A percentile compares a stretch with the other conserved stretches of the same genome.
Conservation (phyloP, 371 early-diverging fungal genomes). For the Furculomyces boomerangus region DNA sequence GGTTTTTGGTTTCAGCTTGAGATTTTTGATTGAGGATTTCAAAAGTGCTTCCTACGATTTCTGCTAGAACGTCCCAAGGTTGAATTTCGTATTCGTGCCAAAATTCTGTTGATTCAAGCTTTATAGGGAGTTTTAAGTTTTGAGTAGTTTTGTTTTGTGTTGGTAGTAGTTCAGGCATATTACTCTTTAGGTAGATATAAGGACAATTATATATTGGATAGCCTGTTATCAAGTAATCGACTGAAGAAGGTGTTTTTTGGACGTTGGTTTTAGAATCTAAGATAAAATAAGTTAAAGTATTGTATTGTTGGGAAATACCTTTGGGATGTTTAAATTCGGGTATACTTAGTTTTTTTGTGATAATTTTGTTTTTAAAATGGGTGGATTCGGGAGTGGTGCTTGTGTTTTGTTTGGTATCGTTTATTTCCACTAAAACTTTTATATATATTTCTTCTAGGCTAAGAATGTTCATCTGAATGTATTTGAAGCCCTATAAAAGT, state of each 20-base stretch:
- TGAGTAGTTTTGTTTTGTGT: constrained; percentile 16
- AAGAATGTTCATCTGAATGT: constrained; percentile 50
- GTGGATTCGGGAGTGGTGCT: no score
- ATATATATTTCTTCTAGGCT: constrained; percentile 57
- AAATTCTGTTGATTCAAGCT: constrained; percentile 31
- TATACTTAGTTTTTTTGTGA: no score
- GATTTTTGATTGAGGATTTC: not conserved
- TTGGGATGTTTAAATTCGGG: no score
- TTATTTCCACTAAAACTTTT: constrained; percentile 13
- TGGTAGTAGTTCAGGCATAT: constrained; percentile 32
- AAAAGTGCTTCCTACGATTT: constrained; percentile 37
- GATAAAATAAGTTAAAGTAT: no score
- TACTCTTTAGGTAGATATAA: constrained; percentile 59
- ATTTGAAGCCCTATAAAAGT: constrained; percentile 46
- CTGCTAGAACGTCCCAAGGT: constrained; percentile 60
- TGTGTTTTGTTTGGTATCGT: constrained; percentile 21
- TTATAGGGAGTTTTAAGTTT: constrained; percentile 28
- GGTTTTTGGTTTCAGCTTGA: constrained; percentile 36
- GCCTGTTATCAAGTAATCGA: constrained; percentile 52
- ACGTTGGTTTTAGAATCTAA: no score
- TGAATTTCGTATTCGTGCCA: constrained; percentile 45
- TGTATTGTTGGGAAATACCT: no score
- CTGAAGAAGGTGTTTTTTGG: no score
- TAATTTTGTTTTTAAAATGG: no score
- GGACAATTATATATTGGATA: constrained; percentile 62